phyloP scores from a whole-genome alignment of 306 rosid genomes.

The Senna tora region DNA sequence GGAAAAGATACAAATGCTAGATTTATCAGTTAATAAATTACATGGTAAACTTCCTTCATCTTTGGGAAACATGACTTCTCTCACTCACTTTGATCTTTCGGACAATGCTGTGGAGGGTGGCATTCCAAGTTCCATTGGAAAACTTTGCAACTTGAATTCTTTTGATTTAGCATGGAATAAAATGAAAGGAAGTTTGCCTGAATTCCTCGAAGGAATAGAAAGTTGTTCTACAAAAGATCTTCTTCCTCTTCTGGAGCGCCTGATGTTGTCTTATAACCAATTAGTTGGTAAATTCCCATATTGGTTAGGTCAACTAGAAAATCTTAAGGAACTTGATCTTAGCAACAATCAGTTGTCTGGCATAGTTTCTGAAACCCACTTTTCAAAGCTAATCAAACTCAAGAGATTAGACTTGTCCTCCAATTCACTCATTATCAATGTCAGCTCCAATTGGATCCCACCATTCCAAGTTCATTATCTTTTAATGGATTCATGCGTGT shows the following conservation, averaged over 20 bases:
- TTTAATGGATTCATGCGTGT: slow-evolving; percentile 45
- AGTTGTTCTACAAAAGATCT: slow-evolving; percentile 22
- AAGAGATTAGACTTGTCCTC: slow-evolving; percentile 7
- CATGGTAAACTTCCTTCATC: slow-evolving; percentile 50
- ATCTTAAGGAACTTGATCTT: too few species aligned
- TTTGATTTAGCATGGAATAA: slow-evolving; percentile 34
- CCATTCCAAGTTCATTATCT: slow-evolving; percentile 38
- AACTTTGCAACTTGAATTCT: slow-evolving; percentile 30
- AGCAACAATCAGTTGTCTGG: too few species aligned
- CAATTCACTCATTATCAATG: slow-evolving; percentile 43
- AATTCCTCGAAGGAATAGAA: slow-evolving; percentile 39
- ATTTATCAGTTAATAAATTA: slow-evolving; percentile 27
- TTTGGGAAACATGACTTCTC: slow-evolving; percentile 51
- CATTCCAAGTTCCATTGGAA: slow-evolving; percentile 45
- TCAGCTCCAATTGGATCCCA: slow-evolving; percentile 47
- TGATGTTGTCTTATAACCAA: too few species aligned
- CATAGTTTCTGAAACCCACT: too few species aligned
- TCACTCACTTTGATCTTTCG: slow-evolving; percentile 35
- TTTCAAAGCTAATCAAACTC: slow-evolving; percentile 36
- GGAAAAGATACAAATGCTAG: slow-evolving; percentile 37
- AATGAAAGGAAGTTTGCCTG: slow-evolving; percentile 43
- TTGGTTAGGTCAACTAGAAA: too few species aligned
- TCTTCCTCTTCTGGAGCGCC: slow-evolving; percentile 46
- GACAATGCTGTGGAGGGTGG: too few species aligned
- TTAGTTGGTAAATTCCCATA: too few species aligned